Base-by-base conservation (phyloP, 495 filamentous ascomycete genomes). In the Podospora pseudocomata region DNA sequence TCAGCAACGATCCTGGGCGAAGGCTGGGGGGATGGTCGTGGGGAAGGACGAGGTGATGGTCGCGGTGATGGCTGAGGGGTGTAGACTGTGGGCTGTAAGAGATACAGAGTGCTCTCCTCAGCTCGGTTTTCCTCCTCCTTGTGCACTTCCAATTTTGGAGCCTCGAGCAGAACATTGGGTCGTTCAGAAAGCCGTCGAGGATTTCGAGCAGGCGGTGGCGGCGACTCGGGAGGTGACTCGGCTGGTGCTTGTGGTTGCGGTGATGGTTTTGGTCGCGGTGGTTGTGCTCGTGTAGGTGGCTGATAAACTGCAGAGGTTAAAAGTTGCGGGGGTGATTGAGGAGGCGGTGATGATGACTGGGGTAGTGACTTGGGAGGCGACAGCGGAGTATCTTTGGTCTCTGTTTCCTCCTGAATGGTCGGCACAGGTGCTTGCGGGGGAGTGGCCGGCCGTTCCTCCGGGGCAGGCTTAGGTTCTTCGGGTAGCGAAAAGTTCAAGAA, bases 81-180 rank as follows among this genome's bases (percentile, higher is more conserved):
- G 70, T 86, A 87, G 0, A 83, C 86, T 63, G 79, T 79, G 15
- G 85, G 85, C 65, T 85, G 82, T 49, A 86, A 70, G 19, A 86
- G 78, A 68, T 80, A 84, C 16, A 85, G 66, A 0, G 77, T 72
- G 15, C 76, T 73, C 57, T 79, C 77, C 28, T 77, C 75, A 0
- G 73, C 66, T 9, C 67, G 49, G 56, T 69, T 66, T 20, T 65
- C 68, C 20, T 68, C 59, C 19, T 74, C 68, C 5, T 72, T 65
- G 9, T 69, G 60, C 28, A 56, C 39, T 28, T 76, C 67, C 30
- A 68, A 63, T 63, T 68, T 64, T 15, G 68, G 62, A 5, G 62
- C 49, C 4, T 73, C 68, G 15, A 67, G 53, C 16, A 60, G 65
- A 28, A 65, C 60, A 23, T 67, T 57, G 57, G 75, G 74, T 20